Base-by-base conservation (phyloP, 2,329 filamentous ascomycete species). In the Chalara sp. region DNA sequence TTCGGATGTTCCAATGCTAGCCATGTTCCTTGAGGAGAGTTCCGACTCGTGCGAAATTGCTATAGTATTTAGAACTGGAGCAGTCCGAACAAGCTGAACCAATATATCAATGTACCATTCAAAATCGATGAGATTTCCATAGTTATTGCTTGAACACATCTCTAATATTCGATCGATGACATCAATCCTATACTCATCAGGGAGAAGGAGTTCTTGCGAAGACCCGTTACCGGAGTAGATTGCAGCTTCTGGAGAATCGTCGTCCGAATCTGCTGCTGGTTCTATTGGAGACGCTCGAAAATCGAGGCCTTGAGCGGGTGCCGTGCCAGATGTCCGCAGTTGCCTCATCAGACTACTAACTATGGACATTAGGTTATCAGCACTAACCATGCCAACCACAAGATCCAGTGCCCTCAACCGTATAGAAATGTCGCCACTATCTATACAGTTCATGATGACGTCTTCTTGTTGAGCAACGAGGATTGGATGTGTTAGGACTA, bases 91-190 rank as follows among this genome's bases (percentile, higher is more conserved):
- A 11, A 99, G 78, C 64, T 96, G 89, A 5, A 89, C 86, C 32
- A 99, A 72, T 31, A 96, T 81, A 58, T 93, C 88, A 58, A 97
- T 86, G 67, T 97, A 97, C 93, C 93, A 99, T 59, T 96, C 92
- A 66, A 99, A 99, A 65, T 99, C 92, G 48, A 78, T 73, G 45
- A 99, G 76, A 63, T 90, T 89, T 39, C 80, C 79, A 66, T 97
- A 99, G 54, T 90, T 96, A 57, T 91, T 86, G 57, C 84, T 83
- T 6, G 89, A 88, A 67, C 92, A 97, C 82, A 99, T 95, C 54
- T 84, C 82, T 8, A 97, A 67, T 53, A 97, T 89, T 53, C 87
- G 81, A 51, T 79, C 78, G 48, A 97, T 89, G 21, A 96, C 89
- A 60, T 88, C 88, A 37, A 84, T 73, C 47, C 84, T 84, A 67